phyloP scores from a whole-genome alignment of 352 stramenopile species.

The Globisporangium paroecandrum region DNA sequence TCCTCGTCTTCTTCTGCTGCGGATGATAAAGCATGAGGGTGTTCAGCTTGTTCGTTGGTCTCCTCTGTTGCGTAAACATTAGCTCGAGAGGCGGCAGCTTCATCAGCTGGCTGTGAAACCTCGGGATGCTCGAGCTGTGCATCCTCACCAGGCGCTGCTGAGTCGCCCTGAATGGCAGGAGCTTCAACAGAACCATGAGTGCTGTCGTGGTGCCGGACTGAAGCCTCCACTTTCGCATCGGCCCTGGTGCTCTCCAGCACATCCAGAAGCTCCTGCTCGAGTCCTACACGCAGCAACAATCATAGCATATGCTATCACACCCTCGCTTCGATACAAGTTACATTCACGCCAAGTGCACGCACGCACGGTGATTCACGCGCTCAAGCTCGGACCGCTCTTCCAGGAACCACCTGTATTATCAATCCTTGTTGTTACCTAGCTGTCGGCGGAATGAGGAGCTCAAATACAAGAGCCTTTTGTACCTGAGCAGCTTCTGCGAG shows the following conservation, averaged over 20 bases:
- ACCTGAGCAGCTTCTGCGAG: slow-evolving; percentile 34
- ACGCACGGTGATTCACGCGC: slow-evolving; percentile 27
- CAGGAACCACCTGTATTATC: slow-evolving; percentile 23
- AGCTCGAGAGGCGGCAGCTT: not conserved
- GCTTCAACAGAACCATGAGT: not conserved
- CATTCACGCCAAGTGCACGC: not conserved
- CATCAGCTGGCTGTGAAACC: not conserved
- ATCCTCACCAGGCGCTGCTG: too few species aligned
- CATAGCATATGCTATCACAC: not conserved
- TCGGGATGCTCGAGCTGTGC: not conserved
- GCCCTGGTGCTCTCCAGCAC: slow-evolving; percentile 1
- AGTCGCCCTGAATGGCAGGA: not conserved
- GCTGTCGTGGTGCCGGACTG: not conserved
- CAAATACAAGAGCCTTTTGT: not conserved
- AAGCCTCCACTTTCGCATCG: not conserved
- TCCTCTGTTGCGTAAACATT: not conserved
- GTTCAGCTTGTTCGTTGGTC: not conserved
- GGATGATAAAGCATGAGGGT: not conserved
- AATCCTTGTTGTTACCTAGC: not conserved
- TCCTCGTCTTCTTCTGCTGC: not conserved
- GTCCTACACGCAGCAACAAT: slow-evolving; percentile 12
- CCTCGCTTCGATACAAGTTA: not conserved
- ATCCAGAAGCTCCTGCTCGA: slow-evolving; percentile 28
- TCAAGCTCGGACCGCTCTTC: slow-evolving; percentile 25
- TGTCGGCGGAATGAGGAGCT: not conserved